A percentile compares a stretch with the other conserved stretches of the same genome.
Evolutionary conservation across 805 yeast species (phyloP).

Genomic region (Metschnikowia similis): DNA sequence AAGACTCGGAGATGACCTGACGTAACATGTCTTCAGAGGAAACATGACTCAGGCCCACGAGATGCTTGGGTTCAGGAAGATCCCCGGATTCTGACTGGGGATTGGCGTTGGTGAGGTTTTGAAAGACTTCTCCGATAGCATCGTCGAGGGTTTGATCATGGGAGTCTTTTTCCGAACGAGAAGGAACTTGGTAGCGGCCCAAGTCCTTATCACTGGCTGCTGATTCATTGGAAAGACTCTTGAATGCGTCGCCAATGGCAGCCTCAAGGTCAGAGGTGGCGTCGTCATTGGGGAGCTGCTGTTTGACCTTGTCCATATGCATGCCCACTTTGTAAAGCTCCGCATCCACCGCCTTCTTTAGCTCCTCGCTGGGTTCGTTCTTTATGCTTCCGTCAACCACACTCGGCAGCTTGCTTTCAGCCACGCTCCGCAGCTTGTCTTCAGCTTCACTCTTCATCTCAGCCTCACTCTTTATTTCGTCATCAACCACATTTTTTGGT

Average conservation of each 20-base stretch:
- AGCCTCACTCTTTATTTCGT: too few relatives aligned
- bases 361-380: too few relatives aligned
- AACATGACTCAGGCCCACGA: not conserved
- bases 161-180: not conserved
- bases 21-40: conserved; percentile 1
- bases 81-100: not conserved
- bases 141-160: conserved; percentile 8
- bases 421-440: too few relatives aligned
- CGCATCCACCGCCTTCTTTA: not conserved
- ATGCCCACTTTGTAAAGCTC: not conserved
- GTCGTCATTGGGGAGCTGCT: not conserved
- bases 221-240: conserved; percentile 4
- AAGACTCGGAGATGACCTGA: not conserved
- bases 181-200: not conserved
- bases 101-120: not conserved
- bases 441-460: too few relatives aligned
- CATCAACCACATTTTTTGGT: too few relatives aligned
- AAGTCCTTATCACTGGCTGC: not conserved
- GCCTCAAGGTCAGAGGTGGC: conserved; percentile 10
- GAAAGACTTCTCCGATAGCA: conserved; percentile 10
- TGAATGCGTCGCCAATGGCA: conserved; percentile 31
- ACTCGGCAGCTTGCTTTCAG: too few relatives aligned
- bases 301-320: not conserved
- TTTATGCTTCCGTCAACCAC: too few relatives aligned
- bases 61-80: not conserved